Evolutionary conservation across 1,139 yeast species (phyloP).

Genomic region (Blastobotrys capitulatus): DNA sequence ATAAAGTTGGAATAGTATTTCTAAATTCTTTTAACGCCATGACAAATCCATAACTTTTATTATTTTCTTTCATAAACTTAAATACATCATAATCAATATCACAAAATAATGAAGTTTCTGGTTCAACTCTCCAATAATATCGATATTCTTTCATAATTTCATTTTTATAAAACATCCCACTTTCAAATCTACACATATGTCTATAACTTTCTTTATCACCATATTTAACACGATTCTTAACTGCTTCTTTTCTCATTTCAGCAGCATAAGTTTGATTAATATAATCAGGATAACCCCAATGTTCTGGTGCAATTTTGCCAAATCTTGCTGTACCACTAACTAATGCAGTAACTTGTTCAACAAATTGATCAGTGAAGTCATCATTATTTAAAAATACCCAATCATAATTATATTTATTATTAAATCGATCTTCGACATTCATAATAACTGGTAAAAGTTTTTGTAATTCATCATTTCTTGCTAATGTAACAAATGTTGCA

Average conservation of each 20-base stretch:
- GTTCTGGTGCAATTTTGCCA: conserved; percentile 45
- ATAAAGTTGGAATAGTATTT: conserved; percentile 52
- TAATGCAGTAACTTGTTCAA: conserved; percentile 35
- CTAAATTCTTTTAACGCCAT: conserved; percentile 63
- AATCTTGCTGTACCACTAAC: conserved; percentile 53
- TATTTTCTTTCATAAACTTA: conserved; percentile 61
- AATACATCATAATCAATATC: conserved; percentile 71
- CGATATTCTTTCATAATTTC: conserved; percentile 50
- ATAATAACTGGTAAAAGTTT: conserved; percentile 48
- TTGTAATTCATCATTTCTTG: conserved; percentile 56
- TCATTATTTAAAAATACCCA: conserved; percentile 75
- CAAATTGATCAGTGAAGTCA: conserved; percentile 57
- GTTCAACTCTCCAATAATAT: conserved; percentile 81
- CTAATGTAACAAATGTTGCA: conserved; percentile 71
- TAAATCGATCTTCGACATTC: conserved; percentile 59
- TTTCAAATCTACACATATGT: conserved; percentile 73
- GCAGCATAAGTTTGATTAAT: conserved; percentile 38
- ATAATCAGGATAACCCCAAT: conserved; percentile 61
- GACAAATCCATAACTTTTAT: conserved; percentile 64
- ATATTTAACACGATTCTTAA: conserved; percentile 52
- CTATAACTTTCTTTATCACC: conserved; percentile 59
- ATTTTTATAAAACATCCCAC: conserved; percentile 56
- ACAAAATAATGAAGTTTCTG: conserved; percentile 61
- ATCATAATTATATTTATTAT: conserved; percentile 67
- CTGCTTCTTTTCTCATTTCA: conserved; percentile 34